Conservation (phyloP, 2,329 filamentous ascomycete genomes). For the Phaeosphaeria sp. region DNA sequence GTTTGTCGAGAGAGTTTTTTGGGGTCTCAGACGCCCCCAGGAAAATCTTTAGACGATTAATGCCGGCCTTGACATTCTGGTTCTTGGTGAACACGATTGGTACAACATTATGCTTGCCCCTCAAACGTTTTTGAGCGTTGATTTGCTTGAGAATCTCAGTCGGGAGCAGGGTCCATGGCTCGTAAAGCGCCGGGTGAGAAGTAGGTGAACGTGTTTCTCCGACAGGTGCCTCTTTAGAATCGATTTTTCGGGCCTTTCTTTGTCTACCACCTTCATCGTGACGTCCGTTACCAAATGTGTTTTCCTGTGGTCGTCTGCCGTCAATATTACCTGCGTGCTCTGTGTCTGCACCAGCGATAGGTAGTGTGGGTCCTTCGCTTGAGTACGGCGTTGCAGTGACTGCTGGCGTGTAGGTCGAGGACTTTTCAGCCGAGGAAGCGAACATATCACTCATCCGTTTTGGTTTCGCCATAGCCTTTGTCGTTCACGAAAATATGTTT, state of each 20-base stretch:
- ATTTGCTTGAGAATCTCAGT: constrained; percentile 8
- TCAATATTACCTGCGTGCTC: not conserved
- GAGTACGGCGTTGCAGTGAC: constrained; percentile 18
- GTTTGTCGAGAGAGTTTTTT: constrained; percentile 14
- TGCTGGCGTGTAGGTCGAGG: constrained; percentile 1
- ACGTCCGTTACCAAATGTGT: not conserved
- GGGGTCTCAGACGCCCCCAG: constrained; percentile 13
- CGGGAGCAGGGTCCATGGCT: constrained; percentile 26
- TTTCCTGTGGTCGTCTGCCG: not conserved
- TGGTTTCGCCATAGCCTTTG: constrained; percentile 16
- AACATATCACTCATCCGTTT: constrained; percentile 32
- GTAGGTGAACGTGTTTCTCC: constrained; percentile 5
- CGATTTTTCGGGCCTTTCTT: constrained; percentile 8
- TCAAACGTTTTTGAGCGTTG: constrained; percentile 7
- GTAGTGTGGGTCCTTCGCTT: constrained; percentile 30
- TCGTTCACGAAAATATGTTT: not conserved
- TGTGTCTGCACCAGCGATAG: constrained; percentile 12
- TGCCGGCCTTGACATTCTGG: constrained; percentile 25
- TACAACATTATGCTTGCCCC: constrained; percentile 9
- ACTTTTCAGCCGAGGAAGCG: constrained; percentile 16
- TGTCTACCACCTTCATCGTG: constrained; percentile 4
- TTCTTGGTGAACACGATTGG: constrained; percentile 28
- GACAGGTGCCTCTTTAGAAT: not conserved
- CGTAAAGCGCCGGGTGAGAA: constrained; percentile 21
- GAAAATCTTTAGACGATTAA: constrained; percentile 18